Base-by-base conservation (phyloP, 1,139 yeast genomes). In the Martiniozyma asiatica region DNA sequence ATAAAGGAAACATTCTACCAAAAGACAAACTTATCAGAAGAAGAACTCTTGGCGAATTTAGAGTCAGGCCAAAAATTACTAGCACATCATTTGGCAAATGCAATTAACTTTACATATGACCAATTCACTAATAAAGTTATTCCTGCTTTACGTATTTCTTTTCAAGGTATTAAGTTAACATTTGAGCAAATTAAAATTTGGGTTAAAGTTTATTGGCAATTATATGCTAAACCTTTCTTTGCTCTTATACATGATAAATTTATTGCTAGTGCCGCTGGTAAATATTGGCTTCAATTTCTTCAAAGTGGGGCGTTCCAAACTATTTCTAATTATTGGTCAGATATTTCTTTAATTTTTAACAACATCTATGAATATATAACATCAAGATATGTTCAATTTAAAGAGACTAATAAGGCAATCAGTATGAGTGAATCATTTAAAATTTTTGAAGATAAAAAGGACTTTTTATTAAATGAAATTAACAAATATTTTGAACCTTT, bases 401-500 rank as follows among this genome's bases (percentile, higher is more conserved):
- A 41, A 21, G 33, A 38, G 6, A 42, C 41, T 14, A 40, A 36
- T 14, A 21, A 41, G 17, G 38, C 37, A 10, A 42, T 46, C 33
- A 44, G 41, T 22, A 36, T 39, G n/a, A 41, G 48, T 14, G 41
- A 40, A 12, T 42, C 40, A 20, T 48, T 45, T 22, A 39, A 39
- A 33, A 28, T 38, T 8, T 34, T 50, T 14, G 53, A 53, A 35
- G 35, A 31, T 20, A 51, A 51, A 39, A 42, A 41, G 30, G 41
- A 48, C 14, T 52, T 51, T 33, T 30, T 53, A 27, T 43, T 42
- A 24, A 37, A 37, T 13, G 53, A 50, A 35, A 45, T 49, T 31
- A 46, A 46, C 35, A 48, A 44, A 34, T 25, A 48, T 12, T 37
- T 46, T 20, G 42, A 42, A 30, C 42, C 27, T 29, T 36, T 14